Evolutionary conservation across 345 rosid genomes (phyloP), one percentile per base, ranked within the genome.

Genomic region (Rhodamnia argentea): DNA sequence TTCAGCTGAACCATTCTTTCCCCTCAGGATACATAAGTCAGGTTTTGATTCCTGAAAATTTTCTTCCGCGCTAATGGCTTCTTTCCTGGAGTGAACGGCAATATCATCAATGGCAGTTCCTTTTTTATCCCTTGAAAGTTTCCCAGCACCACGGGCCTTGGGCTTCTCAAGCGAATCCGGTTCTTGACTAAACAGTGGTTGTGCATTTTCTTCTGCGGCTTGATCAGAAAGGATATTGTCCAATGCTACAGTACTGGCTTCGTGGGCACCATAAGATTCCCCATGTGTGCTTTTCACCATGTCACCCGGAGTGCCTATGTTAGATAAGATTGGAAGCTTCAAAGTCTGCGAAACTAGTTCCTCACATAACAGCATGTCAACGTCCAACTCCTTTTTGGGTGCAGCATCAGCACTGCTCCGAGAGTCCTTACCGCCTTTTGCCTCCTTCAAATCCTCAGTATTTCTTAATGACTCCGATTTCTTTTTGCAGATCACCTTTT

Each of bases 281-380:
- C 88, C 89, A 87, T 83, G 78, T 22, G 47, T 82, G 86, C 89
- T 83, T 88, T 88, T 91, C 84, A 88, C 85, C 57, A 62, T 84
- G 82, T 91, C 93, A 78, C 40, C 87, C 85, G 86, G 78, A 60
- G 91, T 89, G 85, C 89, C 88, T 52, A 93, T 85, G 92, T 90
- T 89, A 86, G 94, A 94, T 85, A 93, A 86, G 57, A 93, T 89
- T 64, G 99, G 98, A 88, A 94, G 95, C 92, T 90, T 94, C 90
- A 93, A 55, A 74, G 95, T 91, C 86, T 90, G 88, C 16, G 93
- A 90, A 87, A 96, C 93, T 88, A 94, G 94, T 86, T 95, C 96
- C 90, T 97, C 96, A 13, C 93, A 94, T 70, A 89, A 89, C 85
- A 87, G 76, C 18, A 84, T 86, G 87, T 90, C 95, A 57, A 84